Evolutionary conservation across 2,329 filamentous ascomycete species (phyloP), one percentile per base, ranked within the genome.

Genomic region (Colletotrichum theobromicola): DNA sequence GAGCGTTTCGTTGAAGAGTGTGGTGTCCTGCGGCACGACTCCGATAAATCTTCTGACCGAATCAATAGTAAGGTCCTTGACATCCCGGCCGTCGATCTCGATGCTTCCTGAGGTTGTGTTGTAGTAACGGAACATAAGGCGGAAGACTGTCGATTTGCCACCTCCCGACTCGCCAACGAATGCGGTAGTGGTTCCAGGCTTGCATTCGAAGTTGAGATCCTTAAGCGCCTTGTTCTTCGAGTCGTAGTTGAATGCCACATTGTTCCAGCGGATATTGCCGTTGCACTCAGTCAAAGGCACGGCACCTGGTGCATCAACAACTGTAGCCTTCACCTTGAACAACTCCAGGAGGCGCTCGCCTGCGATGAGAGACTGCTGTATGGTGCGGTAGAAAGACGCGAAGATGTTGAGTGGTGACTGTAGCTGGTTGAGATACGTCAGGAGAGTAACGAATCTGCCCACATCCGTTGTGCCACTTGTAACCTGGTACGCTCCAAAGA

Each of bases 301-400:
- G 2, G 93, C 94, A 68, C 89, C 87, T 0, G 93, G 91, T 18
- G 89, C 89, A 82, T 99, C 97, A 9, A 96, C 89, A 32, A 99
- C 96, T 0, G 95, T 98, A 1, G 97, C 96, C 79, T 95, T 92
- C 80, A 98, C 97, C 84, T 98, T 98, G 90, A 99, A 98, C 21
- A 99, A 88, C 84, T 98, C 97, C 69, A 99, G 87, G 82, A 99
- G 93, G 21, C 97, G 93, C 87, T 99, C 97, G 6, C 96, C 96
- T 73, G 97, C 98, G 81, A 99, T 98, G 93, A 99, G 94, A 67
- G 96, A 94, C 79, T 96, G 97, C 84, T 98, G 97, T 7, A 98
- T 96, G 76, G 95, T 97, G 65, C 96, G 91, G 84, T 98, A 99
- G 83, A 98, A 98, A 0, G 95, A 97, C 71, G 96, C 97, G 79